Evolutionary conservation across 2,329 filamentous ascomycete species (phyloP).

Genomic region (Calonectria pauciramosa): DNA sequence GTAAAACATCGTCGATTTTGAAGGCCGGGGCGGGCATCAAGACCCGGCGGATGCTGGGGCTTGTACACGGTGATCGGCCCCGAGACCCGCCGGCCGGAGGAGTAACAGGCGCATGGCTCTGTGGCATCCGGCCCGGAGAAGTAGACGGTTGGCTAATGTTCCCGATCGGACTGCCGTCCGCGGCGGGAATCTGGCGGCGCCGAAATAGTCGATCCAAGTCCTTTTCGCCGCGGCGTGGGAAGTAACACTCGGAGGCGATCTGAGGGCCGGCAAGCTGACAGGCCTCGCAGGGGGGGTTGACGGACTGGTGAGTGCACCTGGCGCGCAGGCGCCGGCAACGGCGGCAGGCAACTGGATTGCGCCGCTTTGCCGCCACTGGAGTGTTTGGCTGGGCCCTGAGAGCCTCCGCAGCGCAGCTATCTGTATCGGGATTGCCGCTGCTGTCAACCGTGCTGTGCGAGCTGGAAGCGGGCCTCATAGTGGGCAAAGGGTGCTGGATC

Average conservation of each 20-base stretch:
- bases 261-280: constrained; percentile 29
- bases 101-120: neutral
- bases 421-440: neutral
- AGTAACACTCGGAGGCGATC: constrained; percentile 33
- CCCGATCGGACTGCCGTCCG: neutral
- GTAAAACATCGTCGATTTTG: constrained; percentile 27
- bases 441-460: neutral
- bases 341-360: constrained; percentile 42
- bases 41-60: neutral
- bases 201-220: constrained; percentile 38
- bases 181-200: constrained; percentile 16
- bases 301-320: constrained; percentile 37
- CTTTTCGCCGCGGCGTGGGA: constrained; percentile 39
- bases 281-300: constrained; percentile 36
- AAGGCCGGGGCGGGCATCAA: constrained; percentile 7
- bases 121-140: neutral
- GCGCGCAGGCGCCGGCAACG: constrained; percentile 42
- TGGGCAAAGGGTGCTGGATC: neutral
- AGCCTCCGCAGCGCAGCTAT: neutral
- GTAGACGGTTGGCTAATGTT: neutral
- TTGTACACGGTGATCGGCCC: neutral
- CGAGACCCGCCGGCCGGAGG: neutral
- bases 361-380: constrained; percentile 23
- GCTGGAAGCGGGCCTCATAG: neutral
- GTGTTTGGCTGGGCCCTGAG: neutral